Percentiles rank a stretch among this genome's conserved stretches.
Conservation (phyloP, 352 stramenopile species). For the Globisporangium heterothallicum region DNA sequence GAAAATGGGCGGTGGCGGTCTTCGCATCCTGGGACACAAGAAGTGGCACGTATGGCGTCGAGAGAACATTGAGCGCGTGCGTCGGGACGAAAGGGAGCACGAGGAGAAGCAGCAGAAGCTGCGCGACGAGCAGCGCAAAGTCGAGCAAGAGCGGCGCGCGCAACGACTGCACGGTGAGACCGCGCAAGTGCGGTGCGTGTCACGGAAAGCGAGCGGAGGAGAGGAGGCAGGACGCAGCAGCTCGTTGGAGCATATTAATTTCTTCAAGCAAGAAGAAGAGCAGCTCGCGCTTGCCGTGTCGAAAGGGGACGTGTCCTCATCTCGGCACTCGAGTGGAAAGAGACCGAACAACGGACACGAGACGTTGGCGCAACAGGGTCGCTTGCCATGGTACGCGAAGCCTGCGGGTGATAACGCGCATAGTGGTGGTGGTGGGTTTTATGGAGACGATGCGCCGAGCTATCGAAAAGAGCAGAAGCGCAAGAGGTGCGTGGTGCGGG, state of each 20-base stretch:
- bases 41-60: slow-evolving; percentile 84
- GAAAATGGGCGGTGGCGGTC: slow-evolving; percentile 54
- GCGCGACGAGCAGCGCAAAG: slow-evolving; percentile 16
- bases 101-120: slow-evolving; percentile 32
- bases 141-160: slow-evolving; percentile 35
- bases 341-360: slow-evolving; percentile 12
- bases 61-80: slow-evolving; percentile 78
- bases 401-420: not conserved
- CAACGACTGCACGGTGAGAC: slow-evolving; percentile 17
- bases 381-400: slow-evolving; percentile 41
- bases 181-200: too few relatives aligned
- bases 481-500: slow-evolving; percentile 32
- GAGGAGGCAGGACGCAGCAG: not conserved
- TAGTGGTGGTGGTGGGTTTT: not conserved
- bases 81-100: slow-evolving; percentile 49
- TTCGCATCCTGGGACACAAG: slow-evolving; percentile 70
- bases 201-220: not conserved
- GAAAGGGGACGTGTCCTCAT: not conserved
- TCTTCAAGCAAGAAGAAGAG: slow-evolving; percentile 33
- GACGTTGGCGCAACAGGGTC: slow-evolving; percentile 25
- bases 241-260: slow-evolving; percentile 26
- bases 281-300: not conserved
- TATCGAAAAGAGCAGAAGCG: slow-evolving; percentile 26
- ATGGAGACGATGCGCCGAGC: slow-evolving; percentile 4
- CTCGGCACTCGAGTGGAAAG: not conserved